phyloP scores from a whole-genome alignment of 306 rosid species.

The Delonix regia region DNA sequence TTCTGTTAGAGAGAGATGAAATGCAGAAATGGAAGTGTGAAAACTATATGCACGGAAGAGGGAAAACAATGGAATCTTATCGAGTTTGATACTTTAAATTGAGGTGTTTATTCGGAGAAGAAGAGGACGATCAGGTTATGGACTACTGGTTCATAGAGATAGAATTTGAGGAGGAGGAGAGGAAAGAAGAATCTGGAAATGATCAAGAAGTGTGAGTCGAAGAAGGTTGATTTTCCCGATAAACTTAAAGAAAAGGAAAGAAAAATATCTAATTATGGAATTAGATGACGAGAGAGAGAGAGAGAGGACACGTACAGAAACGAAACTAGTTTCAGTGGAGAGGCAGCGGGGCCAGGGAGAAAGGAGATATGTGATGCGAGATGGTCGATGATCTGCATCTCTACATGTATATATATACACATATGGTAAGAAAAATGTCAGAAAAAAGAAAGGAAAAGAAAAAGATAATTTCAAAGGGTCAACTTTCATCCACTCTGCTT shows the following conservation, averaged over 20 bases:
- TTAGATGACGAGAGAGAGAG: neutral
- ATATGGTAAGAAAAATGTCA: too few species aligned
- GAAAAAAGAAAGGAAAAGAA: too few species aligned
- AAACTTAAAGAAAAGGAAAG: too few species aligned
- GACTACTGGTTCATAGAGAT: too few species aligned
- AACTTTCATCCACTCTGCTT: too few species aligned
- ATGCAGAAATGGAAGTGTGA: neutral
- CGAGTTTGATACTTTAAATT: too few species aligned
- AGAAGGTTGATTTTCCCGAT: neutral
- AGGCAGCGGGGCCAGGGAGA: neutral
- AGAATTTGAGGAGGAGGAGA: neutral
- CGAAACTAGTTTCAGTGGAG: neutral
- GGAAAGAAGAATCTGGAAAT: neutral
- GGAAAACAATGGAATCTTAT: too few species aligned
- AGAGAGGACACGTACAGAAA: neutral
- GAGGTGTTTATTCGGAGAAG: too few species aligned
- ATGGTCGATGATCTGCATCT: neutral
- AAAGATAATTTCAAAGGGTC: too few species aligned
- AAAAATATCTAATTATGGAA: too few species aligned
- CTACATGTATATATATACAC: neutral
- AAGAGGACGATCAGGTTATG: too few species aligned
- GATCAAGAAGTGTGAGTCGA: neutral
- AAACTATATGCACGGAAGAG: too few species aligned
- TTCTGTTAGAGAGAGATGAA: neutral
- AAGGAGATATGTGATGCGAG: neutral